Evolutionary conservation across 768 basidiomycete species (phyloP), one percentile per base, ranked within the genome.

Genomic region (Lentinus brumalis): DNA sequence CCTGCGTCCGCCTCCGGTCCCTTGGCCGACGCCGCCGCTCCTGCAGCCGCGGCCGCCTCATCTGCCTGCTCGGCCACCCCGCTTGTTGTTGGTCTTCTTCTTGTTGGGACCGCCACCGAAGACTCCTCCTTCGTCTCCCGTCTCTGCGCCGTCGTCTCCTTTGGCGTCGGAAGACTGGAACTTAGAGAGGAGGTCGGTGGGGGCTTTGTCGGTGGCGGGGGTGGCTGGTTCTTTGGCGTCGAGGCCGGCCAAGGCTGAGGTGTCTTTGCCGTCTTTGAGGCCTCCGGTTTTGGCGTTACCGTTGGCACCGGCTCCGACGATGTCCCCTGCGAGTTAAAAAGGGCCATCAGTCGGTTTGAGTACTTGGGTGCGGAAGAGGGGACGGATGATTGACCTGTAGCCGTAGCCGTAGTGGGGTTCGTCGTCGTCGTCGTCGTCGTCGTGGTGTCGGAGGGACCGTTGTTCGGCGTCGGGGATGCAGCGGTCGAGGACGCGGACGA

Each of bases 281-380:
- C 45, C 41, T 41, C 47, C 30, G 54, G 49, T 39, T 51, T 44
- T 44, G 50, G 26, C 44, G 57, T 44, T 53, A 42, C 52, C 57
- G 53, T 45, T 16, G 46, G 57, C 54, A 50, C 62, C 57, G 46
- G 53, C 44, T 39, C 53, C 62, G 55, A 45, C 38, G 49, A 32
- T 35, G 53, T 55, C 62, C 53, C 62, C 62, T 63, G 62, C 54
- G 62, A 47, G 57, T 63, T 31, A 63, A 55, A 53, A 46, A 63
- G 50, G 62, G 57, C 62, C 62, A 51, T 63, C 57, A 63, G 62
- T 63, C 62, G 62, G 57, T 55, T 46, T 63, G 47, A 39, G 41
- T 55, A 39, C 38, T 38, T 51, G 57, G 62, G 55, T 42, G 55
- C 62, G 54, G 57, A 50, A 59, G 62, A 59, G 50, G 42, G 47